Base-by-base conservation (phyloP, 345 rosid genomes). In the Gossypium australe region DNA sequence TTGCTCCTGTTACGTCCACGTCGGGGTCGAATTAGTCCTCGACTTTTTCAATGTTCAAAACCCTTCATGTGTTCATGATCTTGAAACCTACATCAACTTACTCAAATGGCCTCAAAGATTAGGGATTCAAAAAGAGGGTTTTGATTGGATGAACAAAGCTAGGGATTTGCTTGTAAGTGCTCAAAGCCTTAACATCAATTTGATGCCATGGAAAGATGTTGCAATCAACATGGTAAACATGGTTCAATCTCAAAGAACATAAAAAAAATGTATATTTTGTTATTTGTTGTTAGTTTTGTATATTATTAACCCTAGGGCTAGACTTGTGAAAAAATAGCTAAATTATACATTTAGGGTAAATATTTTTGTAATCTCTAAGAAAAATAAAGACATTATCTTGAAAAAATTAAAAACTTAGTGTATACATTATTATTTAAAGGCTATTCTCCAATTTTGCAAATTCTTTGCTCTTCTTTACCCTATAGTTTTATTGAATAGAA, bases 61-160 rank as follows among this genome's bases (percentile, higher is more conserved):
- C 67, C 95, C 94, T 64, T 83, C 93, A 0, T 85, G 90, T 65
- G 97, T 88, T 73, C 98, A 92, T 74, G 98, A 92, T 51, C 79
- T 92, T 51, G 90, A 89, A 52, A 84, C 90, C 71, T 94, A 94
- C 55, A 86, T 92, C 73, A 78, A 57, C 82, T 75, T 87, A 17
- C 81, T 94, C 52, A 84, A 81, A 51, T 71, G 78, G 72, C 87
- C 87, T 0, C 62, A 45, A 76, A 56, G 45, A 9, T 27, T 51
- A 29, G 45, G 29, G 71, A 59, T 79, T 73, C 71, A 78, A 56
- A 59, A 72, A 17, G 75, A 57, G 63, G 38, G 63, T 11, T 24
- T 59, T 29, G 34, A 74, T 3, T 53, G 24, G 72, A 85, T 86
- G 7, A 79, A 75, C 69, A 83, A 51, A 73, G 88, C 89, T 25